Percentiles rank a stretch among this genome's conserved stretches.
These are phyloP conservation scores for Talaromyces wortmannii DNA, from an alignment of 495 filamentous ascomycete genomes.

Conservation along the genomic window DNA sequence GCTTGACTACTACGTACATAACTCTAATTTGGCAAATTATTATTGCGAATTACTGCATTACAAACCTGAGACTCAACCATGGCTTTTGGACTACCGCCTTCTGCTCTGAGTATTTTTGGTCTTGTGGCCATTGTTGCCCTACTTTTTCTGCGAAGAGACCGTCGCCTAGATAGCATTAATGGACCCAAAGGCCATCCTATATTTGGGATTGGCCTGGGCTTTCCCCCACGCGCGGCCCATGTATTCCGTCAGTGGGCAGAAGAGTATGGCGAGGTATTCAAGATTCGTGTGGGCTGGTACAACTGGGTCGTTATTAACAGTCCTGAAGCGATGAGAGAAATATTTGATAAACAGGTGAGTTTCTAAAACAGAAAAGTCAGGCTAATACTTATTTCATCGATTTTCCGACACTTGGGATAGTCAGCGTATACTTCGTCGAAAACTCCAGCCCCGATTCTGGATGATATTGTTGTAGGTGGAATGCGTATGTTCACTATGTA, in stretches of 20 bases:
- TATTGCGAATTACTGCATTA: background rate
- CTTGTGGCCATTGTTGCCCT: background rate
- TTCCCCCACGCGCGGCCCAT: constrained; percentile 11
- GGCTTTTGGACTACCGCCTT: background rate
- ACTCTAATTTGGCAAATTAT: background rate
- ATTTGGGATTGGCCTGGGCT: constrained; percentile 15
- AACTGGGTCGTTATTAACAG: constrained; percentile 34
- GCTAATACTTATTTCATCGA: background rate
- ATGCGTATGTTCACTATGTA: constrained; percentile 29
- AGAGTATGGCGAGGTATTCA: constrained; percentile 14
- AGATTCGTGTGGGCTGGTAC: constrained; percentile 26
- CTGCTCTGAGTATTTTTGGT: background rate
- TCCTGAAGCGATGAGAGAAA: constrained; percentile 28
- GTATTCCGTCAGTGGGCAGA: constrained; percentile 18
- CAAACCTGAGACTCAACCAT: background rate
- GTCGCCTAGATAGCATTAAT: constrained; percentile 10
- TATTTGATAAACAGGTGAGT: constrained; percentile 28
- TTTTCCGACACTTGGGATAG: background rate
- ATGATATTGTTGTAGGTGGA: constrained; percentile 16
- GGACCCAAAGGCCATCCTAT: constrained; percentile 12
- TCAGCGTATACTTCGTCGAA: constrained; percentile 14
- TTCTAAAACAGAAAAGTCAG: too few relatives aligned
- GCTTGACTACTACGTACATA: too few relatives aligned
- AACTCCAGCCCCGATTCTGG: constrained; percentile 15
- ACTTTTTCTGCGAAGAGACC: constrained; percentile 9